These are phyloP conservation scores for Cryphonectria nitschkei DNA, from an alignment of 2,329 filamentous ascomycete species.

Conservation along the genomic window DNA sequence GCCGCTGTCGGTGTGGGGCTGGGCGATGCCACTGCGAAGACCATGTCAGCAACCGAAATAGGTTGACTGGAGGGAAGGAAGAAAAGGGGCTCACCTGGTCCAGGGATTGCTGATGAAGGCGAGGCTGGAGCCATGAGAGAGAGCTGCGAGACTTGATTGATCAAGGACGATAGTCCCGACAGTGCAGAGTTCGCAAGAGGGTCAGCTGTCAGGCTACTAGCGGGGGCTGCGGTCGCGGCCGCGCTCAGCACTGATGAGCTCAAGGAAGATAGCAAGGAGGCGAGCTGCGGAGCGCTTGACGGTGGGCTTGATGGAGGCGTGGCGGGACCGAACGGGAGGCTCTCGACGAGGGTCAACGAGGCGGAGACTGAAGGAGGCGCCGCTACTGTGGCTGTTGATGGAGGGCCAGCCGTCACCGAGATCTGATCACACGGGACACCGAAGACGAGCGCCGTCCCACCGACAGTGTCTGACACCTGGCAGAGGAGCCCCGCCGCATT, in stretches of 20 bases:
- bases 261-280: constrained; percentile 24
- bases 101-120: not conserved
- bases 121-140: constrained; percentile 19
- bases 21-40: not conserved
- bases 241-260: constrained; percentile 22
- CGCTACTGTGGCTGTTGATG: constrained; percentile 3
- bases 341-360: constrained; percentile 19
- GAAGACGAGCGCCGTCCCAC: constrained; percentile 26
- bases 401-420: not conserved
- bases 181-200: constrained; percentile 21
- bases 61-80: too few relatives aligned
- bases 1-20: not conserved
- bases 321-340: constrained; percentile 7
- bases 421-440: constrained; percentile 21
- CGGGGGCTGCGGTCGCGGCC: not conserved
- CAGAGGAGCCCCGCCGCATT: constrained; percentile 11
- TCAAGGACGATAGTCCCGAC: constrained; percentile 24
- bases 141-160: constrained; percentile 26
- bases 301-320: not conserved
- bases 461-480: constrained; percentile 23
- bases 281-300: constrained; percentile 10
- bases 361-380: constrained; percentile 17
- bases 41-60: constrained; percentile 4
- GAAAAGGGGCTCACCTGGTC: constrained; percentile 13
- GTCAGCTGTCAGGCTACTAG: constrained; percentile 1